phyloP scores from a whole-genome alignment of 2,329 filamentous ascomycete genomes.

The Daldinia eschscholtzii region DNA sequence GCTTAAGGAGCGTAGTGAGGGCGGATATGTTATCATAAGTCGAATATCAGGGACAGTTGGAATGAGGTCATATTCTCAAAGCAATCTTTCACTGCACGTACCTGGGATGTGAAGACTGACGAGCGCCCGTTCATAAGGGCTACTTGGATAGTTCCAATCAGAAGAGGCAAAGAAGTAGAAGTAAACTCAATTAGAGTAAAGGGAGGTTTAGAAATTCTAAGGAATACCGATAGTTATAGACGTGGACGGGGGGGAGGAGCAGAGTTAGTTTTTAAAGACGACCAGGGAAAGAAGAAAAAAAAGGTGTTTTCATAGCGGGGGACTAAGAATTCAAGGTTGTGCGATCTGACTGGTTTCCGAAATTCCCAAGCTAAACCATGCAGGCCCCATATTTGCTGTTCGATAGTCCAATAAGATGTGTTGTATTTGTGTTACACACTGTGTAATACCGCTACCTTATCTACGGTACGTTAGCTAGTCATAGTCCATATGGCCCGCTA shows the following conservation, averaged over 20 bases:
- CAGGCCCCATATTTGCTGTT: slow-evolving; percentile 19
- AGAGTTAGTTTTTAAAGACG: slow-evolving; percentile 33
- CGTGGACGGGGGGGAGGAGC: slow-evolving; percentile 19
- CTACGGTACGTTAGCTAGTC: slow-evolving; percentile 7
- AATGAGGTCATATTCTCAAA: slow-evolving; percentile 45
- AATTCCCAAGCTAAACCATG: slow-evolving; percentile 31
- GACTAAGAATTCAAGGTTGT: slow-evolving; percentile 24
- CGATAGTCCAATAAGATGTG: slow-evolving; percentile 25
- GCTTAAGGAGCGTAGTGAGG: not conserved
- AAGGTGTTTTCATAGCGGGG: slow-evolving; percentile 37
- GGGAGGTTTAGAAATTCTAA: slow-evolving; percentile 23
- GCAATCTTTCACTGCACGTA: slow-evolving; percentile 57
- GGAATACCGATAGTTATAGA: slow-evolving; percentile 26
- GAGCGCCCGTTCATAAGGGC: slow-evolving; percentile 88
- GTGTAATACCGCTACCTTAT: slow-evolving; percentile 35
- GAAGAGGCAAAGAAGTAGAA: slow-evolving; percentile 41
- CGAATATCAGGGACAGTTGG: slow-evolving; percentile 28
- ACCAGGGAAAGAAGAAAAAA: slow-evolving; percentile 30
- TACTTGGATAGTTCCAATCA: slow-evolving; percentile 57
- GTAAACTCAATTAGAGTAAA: slow-evolving; percentile 35
- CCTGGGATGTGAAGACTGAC: slow-evolving; percentile 89
- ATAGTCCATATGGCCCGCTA: not conserved
- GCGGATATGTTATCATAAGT: slow-evolving; percentile 13
- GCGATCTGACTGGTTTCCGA: slow-evolving; percentile 42
- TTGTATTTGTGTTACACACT: slow-evolving; percentile 35